Conservation (phyloP, 1,284 basidiomycete genomes). For the Naganishia cerealis region DNA sequence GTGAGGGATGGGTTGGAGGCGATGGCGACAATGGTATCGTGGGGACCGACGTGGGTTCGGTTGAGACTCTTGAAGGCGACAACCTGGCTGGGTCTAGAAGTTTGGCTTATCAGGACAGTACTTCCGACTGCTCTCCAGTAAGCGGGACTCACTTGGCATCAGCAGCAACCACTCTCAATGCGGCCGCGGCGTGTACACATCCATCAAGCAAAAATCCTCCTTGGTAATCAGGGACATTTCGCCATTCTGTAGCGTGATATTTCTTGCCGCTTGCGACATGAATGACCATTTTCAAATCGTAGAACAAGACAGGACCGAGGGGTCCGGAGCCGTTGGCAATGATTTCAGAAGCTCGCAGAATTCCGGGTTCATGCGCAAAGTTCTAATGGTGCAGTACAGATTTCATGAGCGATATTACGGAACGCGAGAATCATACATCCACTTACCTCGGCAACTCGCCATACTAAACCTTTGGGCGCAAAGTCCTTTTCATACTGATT, state of each 20-base stretch:
- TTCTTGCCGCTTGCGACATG: slow-evolving; percentile 65
- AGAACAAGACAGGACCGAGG: slow-evolving; percentile 57
- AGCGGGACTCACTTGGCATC: slow-evolving; percentile 55
- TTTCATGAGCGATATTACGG: background rate
- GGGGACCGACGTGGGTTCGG: slow-evolving; percentile 67
- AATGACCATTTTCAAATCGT: slow-evolving; percentile 57
- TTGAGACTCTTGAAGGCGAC: slow-evolving; percentile 68
- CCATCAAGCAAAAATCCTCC: slow-evolving; percentile 62
- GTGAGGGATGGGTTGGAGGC: slow-evolving; percentile 61
- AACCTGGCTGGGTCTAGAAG: slow-evolving; percentile 55
- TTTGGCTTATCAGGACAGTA: slow-evolving; percentile 42
- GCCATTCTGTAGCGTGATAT: slow-evolving; percentile 78
- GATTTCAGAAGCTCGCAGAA: slow-evolving; percentile 59
- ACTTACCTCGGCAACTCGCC: slow-evolving; percentile 74
- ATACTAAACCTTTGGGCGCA: slow-evolving; percentile 69
- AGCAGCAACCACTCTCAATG: slow-evolving; percentile 44
- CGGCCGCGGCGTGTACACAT: slow-evolving; percentile 50
- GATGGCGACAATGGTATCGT: slow-evolving; percentile 66
- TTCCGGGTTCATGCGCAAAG: slow-evolving; percentile 69
- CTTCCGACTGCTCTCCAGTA: slow-evolving; percentile 53
- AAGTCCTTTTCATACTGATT: slow-evolving; percentile 64
- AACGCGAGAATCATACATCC: slow-evolving; percentile 18
- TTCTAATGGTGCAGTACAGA: slow-evolving; percentile 49
- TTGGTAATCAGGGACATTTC: slow-evolving; percentile 79
- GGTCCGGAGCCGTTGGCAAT: slow-evolving; percentile 65